These are phyloP conservation scores for Globisporangium echinulatum DNA, from an alignment of 352 stramenopile genomes.

Conservation along the genomic window DNA sequence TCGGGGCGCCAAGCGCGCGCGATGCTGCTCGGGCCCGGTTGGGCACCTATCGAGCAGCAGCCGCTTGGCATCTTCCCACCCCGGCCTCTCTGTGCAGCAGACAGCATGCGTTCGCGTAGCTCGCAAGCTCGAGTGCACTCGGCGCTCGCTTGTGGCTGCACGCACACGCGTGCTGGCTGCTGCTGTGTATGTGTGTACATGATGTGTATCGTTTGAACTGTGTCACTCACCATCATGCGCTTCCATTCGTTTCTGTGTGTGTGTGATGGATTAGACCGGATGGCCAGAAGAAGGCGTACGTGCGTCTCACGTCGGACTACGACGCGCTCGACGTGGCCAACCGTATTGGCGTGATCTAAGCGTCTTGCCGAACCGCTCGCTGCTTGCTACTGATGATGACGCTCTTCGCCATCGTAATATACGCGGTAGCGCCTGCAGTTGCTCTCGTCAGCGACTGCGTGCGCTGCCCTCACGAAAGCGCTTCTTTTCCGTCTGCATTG, in stretches of 20 bases:
- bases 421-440: slow-evolving; percentile 14
- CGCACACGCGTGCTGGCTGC: not conserved
- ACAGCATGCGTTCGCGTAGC: not conserved
- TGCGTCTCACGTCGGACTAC: slow-evolving; percentile 97
- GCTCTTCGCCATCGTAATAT: slow-evolving; percentile 64
- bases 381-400: slow-evolving; percentile 28
- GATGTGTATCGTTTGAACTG: slow-evolving; percentile 5
- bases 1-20: slow-evolving; percentile 13
- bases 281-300: slow-evolving; percentile 99
- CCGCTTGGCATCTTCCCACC: slow-evolving; percentile 6
- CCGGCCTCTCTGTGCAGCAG: not conserved
- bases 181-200: not conserved
- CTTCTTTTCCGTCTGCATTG: too few relatives aligned
- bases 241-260: slow-evolving; percentile 7
- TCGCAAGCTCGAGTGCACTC: not conserved
- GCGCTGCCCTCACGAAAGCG: slow-evolving; percentile 6
- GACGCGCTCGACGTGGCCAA: slow-evolving; percentile 99
- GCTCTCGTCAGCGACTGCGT: slow-evolving; percentile 7
- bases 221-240: slow-evolving; percentile 24
- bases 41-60: slow-evolving; percentile 5
- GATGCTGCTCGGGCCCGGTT: slow-evolving; percentile 8
- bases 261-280: slow-evolving; percentile 83
- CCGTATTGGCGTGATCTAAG: slow-evolving; percentile 99
- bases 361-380: slow-evolving; percentile 13
- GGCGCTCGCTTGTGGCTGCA: not conserved